Conservation (phyloP, 1,139 yeast species). For the Blastobotrys capitulatus region DNA sequence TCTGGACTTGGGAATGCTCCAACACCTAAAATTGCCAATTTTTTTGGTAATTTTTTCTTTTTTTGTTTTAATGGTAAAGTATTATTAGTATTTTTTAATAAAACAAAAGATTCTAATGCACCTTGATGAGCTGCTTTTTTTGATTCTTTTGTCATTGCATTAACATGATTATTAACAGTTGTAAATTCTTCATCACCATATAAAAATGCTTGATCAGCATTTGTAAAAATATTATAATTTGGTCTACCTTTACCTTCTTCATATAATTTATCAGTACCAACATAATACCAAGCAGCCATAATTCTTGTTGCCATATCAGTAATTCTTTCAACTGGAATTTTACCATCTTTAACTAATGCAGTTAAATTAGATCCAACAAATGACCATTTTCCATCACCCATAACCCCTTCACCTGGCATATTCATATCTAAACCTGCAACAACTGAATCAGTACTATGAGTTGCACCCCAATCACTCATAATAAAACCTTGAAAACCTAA, state of each 20-base stretch:
- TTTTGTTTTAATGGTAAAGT: constrained; percentile 42
- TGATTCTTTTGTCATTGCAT: constrained; percentile 47
- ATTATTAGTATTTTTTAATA: constrained; percentile 48
- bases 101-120: constrained; percentile 52
- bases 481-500: constrained; percentile 65
- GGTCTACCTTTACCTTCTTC: constrained; percentile 35
- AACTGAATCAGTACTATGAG: constrained; percentile 52
- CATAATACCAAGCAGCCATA: constrained; percentile 48
- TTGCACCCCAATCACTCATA: constrained; percentile 61
- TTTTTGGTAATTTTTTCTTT: not conserved
- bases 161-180: constrained; percentile 51
- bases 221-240: constrained; percentile 56
- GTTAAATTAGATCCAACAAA: constrained; percentile 54
- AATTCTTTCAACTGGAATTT: constrained; percentile 50
- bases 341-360: constrained; percentile 49
- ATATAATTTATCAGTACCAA: not conserved
- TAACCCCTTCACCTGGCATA: constrained; percentile 56
- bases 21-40: constrained; percentile 4
- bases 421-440: constrained; percentile 61
- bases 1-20: constrained; percentile 8
- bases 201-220: constrained; percentile 48
- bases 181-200: constrained; percentile 43
- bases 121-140: constrained; percentile 47
- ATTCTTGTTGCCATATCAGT: constrained; percentile 61
- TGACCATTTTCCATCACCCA: not conserved